These are phyloP conservation scores for Colletotrichum sp. DNA, from an alignment of 2,329 filamentous ascomycete genomes.

Conservation along the genomic window DNA sequence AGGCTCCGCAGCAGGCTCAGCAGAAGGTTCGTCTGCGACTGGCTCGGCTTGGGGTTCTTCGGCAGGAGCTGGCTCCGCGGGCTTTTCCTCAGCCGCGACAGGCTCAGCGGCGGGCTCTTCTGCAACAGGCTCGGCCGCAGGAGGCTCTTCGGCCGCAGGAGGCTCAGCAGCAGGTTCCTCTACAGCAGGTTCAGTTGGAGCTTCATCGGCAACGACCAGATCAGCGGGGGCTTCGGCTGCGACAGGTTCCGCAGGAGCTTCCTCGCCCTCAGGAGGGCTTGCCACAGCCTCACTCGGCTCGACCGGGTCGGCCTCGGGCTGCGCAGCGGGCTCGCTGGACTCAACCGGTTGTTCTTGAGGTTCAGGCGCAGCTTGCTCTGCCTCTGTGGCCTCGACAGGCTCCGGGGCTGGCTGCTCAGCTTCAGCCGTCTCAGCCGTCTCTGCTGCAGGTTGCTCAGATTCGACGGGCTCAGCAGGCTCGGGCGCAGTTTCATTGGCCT, in stretches of 20 bases:
- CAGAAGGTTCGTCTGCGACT: neutral
- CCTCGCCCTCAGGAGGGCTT: neutral
- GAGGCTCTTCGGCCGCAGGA: neutral
- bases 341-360: neutral
- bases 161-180: neutral
- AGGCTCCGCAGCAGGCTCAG: neutral
- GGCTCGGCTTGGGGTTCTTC: neutral
- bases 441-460: neutral
- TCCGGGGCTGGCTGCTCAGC: neutral
- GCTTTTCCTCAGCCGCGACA: neutral
- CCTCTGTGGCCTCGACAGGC: neutral
- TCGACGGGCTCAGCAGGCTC: neutral
- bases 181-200: neutral
- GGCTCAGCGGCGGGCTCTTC: neutral
- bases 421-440: neutral
- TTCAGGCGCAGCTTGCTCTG: neutral
- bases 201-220: neutral
- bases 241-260: neutral
- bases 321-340: neutral
- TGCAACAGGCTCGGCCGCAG: neutral
- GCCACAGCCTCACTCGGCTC: neutral
- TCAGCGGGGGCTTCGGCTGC: neutral
- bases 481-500: neutral
- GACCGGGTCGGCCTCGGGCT: neutral
- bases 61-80: neutral